Percentiles rank a stretch among this genome's conserved stretches.
These are phyloP conservation scores for Candida loeiensis DNA, from an alignment of 805 yeast species.

Conservation along the genomic window DNA sequence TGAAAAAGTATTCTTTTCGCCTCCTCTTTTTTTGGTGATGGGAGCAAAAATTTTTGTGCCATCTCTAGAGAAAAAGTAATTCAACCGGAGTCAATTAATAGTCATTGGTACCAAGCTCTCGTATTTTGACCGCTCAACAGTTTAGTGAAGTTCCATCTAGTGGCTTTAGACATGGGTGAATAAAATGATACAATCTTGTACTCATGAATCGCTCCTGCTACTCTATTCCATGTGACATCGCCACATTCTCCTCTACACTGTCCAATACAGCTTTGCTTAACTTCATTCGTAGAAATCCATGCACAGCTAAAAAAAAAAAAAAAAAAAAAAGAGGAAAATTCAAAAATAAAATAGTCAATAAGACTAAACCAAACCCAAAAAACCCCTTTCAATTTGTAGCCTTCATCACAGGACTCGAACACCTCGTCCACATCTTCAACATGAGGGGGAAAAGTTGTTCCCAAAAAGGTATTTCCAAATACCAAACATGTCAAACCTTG, in stretches of 20 bases:
- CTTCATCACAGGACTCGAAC: neutral
- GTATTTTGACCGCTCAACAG: too few relatives aligned
- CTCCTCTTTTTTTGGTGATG: slow-evolving; percentile 2
- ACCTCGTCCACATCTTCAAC: neutral
- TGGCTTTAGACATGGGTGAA: too few relatives aligned
- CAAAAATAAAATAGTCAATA: slow-evolving; percentile 5
- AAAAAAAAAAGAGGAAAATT: slow-evolving; percentile 3
- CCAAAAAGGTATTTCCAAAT: too few relatives aligned
- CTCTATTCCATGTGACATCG: neutral
- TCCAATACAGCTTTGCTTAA: too few relatives aligned
- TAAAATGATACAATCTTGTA: too few relatives aligned
- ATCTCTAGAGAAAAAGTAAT: slow-evolving; percentile 5
- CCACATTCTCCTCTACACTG: too few relatives aligned
- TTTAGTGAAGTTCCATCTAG: too few relatives aligned
- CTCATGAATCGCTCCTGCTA: too few relatives aligned
- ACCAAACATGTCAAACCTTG: neutral
- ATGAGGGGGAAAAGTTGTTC: too few relatives aligned
- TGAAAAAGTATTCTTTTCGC: neutral
- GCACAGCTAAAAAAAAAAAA: slow-evolving; percentile 1
- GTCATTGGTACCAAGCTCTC: neutral
- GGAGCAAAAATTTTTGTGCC: slow-evolving; percentile 7
- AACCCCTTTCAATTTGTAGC: neutral
- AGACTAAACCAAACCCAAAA: slow-evolving; percentile 5
- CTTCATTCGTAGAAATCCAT: neutral
- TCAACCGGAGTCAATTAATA: slow-evolving; percentile 5